These are phyloP conservation scores for Pichia sp. DNA, from an alignment of 1,139 yeast species.

Conservation along the genomic window DNA sequence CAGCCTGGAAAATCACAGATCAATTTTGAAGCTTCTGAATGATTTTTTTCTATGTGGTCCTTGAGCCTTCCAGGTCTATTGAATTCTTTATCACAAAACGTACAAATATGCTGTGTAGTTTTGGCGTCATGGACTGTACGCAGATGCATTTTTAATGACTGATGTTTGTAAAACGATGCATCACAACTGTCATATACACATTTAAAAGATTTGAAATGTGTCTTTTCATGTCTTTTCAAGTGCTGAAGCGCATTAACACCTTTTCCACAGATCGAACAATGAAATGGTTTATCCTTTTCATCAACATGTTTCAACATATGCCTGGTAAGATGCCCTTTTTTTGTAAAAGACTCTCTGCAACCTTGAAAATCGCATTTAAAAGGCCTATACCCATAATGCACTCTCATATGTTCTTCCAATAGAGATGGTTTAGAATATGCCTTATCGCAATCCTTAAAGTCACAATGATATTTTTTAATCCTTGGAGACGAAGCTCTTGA, in stretches of 20 bases:
- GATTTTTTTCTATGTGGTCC: constrained; percentile 56
- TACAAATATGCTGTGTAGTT: constrained; percentile 38
- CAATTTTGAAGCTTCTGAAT: constrained; percentile 47
- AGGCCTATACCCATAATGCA: constrained; percentile 78
- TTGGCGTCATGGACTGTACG: constrained; percentile 51
- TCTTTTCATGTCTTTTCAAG: constrained; percentile 61
- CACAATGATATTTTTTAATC: constrained; percentile 53
- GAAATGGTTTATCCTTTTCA: constrained; percentile 59
- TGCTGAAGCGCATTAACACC: constrained; percentile 83
- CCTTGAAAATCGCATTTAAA: constrained; percentile 47
- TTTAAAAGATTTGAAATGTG: constrained; percentile 64
- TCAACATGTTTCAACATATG: constrained; percentile 59
- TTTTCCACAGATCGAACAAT: constrained; percentile 71
- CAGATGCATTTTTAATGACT: constrained; percentile 68
- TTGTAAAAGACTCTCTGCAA: constrained; percentile 60
- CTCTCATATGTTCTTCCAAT: constrained; percentile 69
- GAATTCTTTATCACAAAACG: constrained; percentile 52
- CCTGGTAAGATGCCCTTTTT: constrained; percentile 73
- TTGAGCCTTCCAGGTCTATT: constrained; percentile 54
- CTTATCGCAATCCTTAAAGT: constrained; percentile 59
- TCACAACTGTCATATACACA: constrained; percentile 59
- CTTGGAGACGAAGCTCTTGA: constrained; percentile 9
- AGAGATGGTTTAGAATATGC: constrained; percentile 77
- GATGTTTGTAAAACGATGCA: constrained; percentile 69
- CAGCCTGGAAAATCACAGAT: constrained; percentile 62